phyloP scores from a whole-genome alignment of 2,329 filamentous ascomycete species.

The Tolypocladium amazonense region DNA sequence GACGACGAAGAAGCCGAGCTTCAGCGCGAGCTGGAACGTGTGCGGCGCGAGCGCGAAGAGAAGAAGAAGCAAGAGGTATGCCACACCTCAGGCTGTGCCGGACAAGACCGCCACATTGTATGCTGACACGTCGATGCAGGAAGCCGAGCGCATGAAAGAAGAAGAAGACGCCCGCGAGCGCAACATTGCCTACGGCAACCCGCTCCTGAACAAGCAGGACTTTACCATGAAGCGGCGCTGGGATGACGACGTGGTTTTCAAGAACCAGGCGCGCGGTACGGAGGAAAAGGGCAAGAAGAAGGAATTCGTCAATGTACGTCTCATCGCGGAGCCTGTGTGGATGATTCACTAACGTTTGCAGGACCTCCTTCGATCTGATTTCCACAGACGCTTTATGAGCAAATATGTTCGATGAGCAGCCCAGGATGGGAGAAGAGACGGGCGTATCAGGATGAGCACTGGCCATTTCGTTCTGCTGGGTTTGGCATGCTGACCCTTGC shows the following conservation, averaged over 20 bases:
- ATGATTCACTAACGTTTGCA: slow-evolving; percentile 18
- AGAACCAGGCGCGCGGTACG: slow-evolving; percentile 92
- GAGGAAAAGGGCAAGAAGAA: slow-evolving; percentile 82
- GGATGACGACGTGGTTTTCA: slow-evolving; percentile 99
- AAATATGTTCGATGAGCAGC: slow-evolving; percentile 46
- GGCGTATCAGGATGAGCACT: neutral
- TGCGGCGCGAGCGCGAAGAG: slow-evolving; percentile 61
- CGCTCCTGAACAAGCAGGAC: slow-evolving; percentile 76
- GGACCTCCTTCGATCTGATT: slow-evolving; percentile 87
- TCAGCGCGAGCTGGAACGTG: slow-evolving; percentile 87
- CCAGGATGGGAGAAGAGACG: neutral
- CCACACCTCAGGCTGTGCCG: neutral
- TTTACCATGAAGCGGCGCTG: slow-evolving; percentile 88
- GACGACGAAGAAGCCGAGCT: slow-evolving; percentile 65
- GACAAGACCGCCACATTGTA: neutral
- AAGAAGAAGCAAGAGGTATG: slow-evolving; percentile 27
- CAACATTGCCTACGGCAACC: slow-evolving; percentile 88
- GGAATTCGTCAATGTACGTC: slow-evolving; percentile 88
- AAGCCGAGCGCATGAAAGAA: slow-evolving; percentile 66
- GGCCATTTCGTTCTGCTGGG: neutral
- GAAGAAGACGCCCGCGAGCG: slow-evolving; percentile 77
- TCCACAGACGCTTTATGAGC: slow-evolving; percentile 94
- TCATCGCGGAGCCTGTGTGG: neutral
- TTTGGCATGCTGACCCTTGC: slow-evolving; percentile 5
- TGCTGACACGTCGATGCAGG: slow-evolving; percentile 29